Evolutionary conservation across 495 filamentous ascomycete genomes (phyloP).

Genomic region (Xylaria flabelliformis): DNA sequence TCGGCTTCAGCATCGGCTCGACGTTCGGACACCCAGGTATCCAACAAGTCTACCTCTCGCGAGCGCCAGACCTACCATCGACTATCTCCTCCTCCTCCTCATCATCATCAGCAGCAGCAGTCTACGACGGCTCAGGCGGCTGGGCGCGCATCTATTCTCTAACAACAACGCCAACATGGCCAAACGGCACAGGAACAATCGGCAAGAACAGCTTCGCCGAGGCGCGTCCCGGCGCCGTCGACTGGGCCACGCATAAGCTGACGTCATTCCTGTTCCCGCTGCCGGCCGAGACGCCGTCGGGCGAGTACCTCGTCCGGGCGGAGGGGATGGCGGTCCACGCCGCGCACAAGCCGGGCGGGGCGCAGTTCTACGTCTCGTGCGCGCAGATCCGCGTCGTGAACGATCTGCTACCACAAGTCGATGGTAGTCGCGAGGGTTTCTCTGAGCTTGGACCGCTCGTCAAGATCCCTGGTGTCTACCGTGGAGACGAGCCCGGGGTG

Average conservation of each 20-base stretch:
- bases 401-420: not conserved
- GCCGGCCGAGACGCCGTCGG: conserved; percentile 45
- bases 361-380: conserved; percentile 67
- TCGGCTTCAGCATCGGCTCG: conserved; percentile 42
- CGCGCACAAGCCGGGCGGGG: conserved; percentile 56
- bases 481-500: conserved; percentile 31
- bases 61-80: conserved; percentile 34
- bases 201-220: conserved; percentile 10
- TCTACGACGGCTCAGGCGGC: conserved; percentile 42
- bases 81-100: too few relatives aligned
- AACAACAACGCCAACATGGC: conserved; percentile 27
- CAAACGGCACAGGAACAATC: not conserved
- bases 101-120: conserved; percentile 4
- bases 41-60: conserved; percentile 41
- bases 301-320: conserved; percentile 67
- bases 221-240: not conserved
- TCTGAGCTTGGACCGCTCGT: conserved; percentile 11
- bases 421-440: not conserved
- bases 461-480: conserved; percentile 24
- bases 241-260: conserved; percentile 10
- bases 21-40: conserved; percentile 42
- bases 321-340: conserved; percentile 68
- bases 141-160: conserved; percentile 35
- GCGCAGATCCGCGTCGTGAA: conserved; percentile 61
- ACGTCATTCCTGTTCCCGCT: conserved; percentile 43